These are phyloP conservation scores for Cutaneotrichosporon cutaneum DNA, from an alignment of 1,284 basidiomycete species.

Conservation along the genomic window DNA sequence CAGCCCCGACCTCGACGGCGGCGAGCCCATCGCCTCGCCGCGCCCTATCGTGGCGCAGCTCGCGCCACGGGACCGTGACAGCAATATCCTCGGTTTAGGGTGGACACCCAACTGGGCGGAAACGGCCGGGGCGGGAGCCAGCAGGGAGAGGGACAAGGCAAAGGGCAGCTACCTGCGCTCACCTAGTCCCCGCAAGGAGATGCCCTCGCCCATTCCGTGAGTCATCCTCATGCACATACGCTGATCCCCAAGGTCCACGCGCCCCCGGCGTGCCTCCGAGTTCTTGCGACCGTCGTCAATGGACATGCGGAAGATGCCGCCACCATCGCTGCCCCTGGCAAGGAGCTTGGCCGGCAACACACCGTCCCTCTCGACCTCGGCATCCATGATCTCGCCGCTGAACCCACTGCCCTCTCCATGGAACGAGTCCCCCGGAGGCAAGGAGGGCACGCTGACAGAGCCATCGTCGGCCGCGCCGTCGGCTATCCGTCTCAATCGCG, in stretches of 20 bases:
- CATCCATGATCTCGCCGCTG: conserved; percentile 51
- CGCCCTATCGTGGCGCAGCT: conserved; percentile 21
- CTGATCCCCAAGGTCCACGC: conserved; percentile 7
- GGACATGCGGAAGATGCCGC: conserved; percentile 39
- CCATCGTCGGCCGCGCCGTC: conserved; percentile 35
- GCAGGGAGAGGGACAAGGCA: conserved; percentile 35
- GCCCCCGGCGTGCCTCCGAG: conserved; percentile 43
- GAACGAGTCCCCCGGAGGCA: conserved; percentile 27
- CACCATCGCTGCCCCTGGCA: conserved; percentile 8
- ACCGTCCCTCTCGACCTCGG: conserved; percentile 42
- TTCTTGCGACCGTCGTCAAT: conserved; percentile 40
- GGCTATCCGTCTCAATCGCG: conserved; percentile 57
- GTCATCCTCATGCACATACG: conserved; percentile 12
- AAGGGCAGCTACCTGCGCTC: conserved; percentile 18
- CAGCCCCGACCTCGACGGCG: conserved; percentile 35
- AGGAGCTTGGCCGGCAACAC: conserved; percentile 14
- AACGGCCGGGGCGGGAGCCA: conserved; percentile 26
- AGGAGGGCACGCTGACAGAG: conserved; percentile 29
- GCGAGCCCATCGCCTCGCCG: conserved; percentile 21
- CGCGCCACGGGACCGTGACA: conserved; percentile 26
- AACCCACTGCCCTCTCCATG: conserved; percentile 53
- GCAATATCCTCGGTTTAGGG: conserved; percentile 43
- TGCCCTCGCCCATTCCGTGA: conserved; percentile 19
- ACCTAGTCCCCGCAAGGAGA: conserved; percentile 34
- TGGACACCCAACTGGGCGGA: conserved; percentile 34